Conservation (phyloP, 352 stramenopile genomes). For the Globisporangium echinulatum region DNA sequence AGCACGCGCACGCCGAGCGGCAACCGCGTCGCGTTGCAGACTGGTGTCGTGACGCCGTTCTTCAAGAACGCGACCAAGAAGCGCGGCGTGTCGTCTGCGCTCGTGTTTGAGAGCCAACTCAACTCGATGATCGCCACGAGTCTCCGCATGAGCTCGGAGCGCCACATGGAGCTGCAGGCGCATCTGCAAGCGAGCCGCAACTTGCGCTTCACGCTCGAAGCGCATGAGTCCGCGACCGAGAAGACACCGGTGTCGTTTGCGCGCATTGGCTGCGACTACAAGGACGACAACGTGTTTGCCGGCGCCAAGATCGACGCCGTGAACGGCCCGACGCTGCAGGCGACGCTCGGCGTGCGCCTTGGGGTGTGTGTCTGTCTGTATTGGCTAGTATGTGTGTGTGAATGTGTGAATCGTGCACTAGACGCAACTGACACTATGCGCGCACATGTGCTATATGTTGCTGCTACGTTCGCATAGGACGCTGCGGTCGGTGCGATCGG, state of each 20-base stretch:
- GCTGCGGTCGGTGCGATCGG: slow-evolving; percentile 40
- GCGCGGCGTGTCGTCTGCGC: slow-evolving; percentile 50
- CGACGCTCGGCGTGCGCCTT: slow-evolving; percentile 38
- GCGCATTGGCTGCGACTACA: slow-evolving; percentile 65
- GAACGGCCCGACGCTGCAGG: slow-evolving; percentile 69
- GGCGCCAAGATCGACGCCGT: slow-evolving; percentile 73
- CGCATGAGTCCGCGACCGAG: slow-evolving; percentile 63
- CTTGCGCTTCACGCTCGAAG: slow-evolving; percentile 68
- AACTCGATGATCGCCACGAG: slow-evolving; percentile 63
- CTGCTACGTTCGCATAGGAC: slow-evolving; percentile 10
- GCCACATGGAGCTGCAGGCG: slow-evolving; percentile 56
- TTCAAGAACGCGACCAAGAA: slow-evolving; percentile 68
- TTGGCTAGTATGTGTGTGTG: too few species aligned
- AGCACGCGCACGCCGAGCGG: slow-evolving; percentile 48
- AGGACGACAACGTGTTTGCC: slow-evolving; percentile 32
- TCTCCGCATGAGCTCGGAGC: slow-evolving; percentile 62
- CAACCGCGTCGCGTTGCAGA: slow-evolving; percentile 43
- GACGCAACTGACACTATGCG: too few species aligned
- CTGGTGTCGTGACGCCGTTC: slow-evolving; percentile 56
- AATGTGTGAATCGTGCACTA: too few species aligned
- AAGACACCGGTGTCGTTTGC: slow-evolving; percentile 63
- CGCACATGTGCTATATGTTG: neutral
- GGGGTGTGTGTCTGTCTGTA: slow-evolving; percentile 19
- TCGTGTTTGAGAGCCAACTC: slow-evolving; percentile 59
- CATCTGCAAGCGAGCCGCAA: slow-evolving; percentile 47